Conservation (phyloP, 768 basidiomycete species). For the Russula sp. region DNA sequence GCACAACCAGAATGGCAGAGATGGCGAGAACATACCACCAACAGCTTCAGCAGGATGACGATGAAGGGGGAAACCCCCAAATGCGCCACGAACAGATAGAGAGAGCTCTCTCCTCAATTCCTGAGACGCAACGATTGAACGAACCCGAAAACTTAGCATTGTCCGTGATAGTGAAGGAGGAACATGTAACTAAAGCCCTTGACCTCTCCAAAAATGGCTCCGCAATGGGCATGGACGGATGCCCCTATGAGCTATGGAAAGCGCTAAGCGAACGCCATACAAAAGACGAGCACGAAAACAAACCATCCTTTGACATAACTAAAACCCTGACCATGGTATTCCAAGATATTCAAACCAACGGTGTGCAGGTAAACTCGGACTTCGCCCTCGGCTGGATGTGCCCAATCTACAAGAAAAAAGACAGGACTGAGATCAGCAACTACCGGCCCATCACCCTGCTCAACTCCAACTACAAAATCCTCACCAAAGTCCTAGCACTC, state of each 20-base stretch:
- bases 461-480: conserved; percentile 30
- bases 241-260: background rate
- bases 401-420: conserved; percentile 37
- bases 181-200: background rate
- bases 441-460: conserved; percentile 23
- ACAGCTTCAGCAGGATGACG: background rate
- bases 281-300: background rate
- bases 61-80: too few species aligned
- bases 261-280: background rate
- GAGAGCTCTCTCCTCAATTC: background rate
- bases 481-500: conserved; percentile 21
- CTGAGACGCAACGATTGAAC: background rate
- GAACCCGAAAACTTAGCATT: background rate
- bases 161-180: too few species aligned
- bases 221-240: background rate
- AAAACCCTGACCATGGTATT: background rate
- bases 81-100: background rate
- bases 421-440: background rate
- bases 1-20: background rate
- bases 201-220: background rate
- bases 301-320: background rate
- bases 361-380: background rate
- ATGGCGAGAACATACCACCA: background rate
- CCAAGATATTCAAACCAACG: background rate
- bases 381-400: conserved; percentile 32